Percentiles rank a stretch among this genome's conserved stretches.
These are phyloP conservation scores for Mortierella sp. DNA, from an alignment of 371 early-diverging fungal species.

Conservation along the genomic window DNA sequence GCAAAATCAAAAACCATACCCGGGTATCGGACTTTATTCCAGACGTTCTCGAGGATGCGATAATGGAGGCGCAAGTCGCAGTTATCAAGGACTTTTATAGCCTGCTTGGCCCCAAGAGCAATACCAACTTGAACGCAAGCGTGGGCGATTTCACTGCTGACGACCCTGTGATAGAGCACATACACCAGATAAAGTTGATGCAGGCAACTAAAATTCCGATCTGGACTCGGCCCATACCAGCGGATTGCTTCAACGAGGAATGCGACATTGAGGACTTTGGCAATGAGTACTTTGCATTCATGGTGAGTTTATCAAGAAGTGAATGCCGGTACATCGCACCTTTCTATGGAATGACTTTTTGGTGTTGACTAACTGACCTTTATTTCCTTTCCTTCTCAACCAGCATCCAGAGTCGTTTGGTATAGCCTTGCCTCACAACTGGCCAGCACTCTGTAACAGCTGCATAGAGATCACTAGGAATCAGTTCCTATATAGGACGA, in stretches of 20 bases:
- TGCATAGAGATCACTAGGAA: conserved; percentile 45
- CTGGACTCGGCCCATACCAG: conserved; percentile 14
- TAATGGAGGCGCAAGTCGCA: conserved; percentile 34
- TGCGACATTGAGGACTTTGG: conserved; percentile 19
- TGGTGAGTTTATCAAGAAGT: conserved; percentile 22
- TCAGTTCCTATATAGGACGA: conserved; percentile 38
- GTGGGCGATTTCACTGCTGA: neutral
- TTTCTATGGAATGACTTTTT: too few relatives aligned
- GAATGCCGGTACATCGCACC: too few relatives aligned
- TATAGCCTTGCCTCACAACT: conserved; percentile 22
- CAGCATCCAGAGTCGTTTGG: conserved; percentile 33
- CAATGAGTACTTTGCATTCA: conserved; percentile 34
- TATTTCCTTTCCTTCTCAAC: neutral
- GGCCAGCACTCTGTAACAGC: conserved; percentile 47
- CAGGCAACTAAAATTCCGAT: conserved; percentile 20
- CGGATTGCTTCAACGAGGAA: conserved; percentile 14
- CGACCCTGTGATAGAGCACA: neutral
- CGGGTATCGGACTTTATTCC: conserved; percentile 33
- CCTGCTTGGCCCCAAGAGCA: too few relatives aligned
- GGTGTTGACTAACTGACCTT: too few relatives aligned
- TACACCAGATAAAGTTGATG: neutral
- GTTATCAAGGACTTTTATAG: conserved; percentile 24
- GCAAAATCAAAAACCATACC: conserved; percentile 7
- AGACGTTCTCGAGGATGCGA: conserved; percentile 10
- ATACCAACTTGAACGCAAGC: neutral